Evolutionary conservation across 2,329 filamentous ascomycete species (phyloP), one percentile per base, ranked within the genome.

Genomic region (Myriosclerotinia curreyana): DNA sequence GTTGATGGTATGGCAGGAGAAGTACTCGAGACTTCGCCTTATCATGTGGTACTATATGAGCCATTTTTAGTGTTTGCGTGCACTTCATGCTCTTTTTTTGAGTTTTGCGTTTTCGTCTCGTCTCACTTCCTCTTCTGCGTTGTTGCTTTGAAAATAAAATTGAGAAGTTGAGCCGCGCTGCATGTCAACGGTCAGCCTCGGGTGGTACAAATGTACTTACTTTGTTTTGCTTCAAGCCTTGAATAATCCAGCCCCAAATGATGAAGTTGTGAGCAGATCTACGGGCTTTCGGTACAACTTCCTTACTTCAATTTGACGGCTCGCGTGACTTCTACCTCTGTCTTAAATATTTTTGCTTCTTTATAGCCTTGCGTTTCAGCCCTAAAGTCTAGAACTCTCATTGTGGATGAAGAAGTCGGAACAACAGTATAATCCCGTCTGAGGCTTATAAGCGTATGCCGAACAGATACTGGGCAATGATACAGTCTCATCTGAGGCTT

Each of bases 1-100:
- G 55, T 59, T 59, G 55, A 36, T 59, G 55, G 55, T 48, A 49
- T n/a, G n/a, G 42, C 55, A 59, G 28, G 55, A 38, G 31, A 59
- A 22, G 55, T 31, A 59, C 42, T 48, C 42, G 55, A 59, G n/a
- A 14, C 42, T 12, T 38, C 8, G 55, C 31, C 55, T 48, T 48
- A 48, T 25, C 55, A 36, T 48, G 4, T 25, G 25, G 55, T 38
- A 8, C 42, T 15, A 34, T 25, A 42, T 36, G 42, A 36, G 31
- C 20, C 54, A 46, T 58, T 34, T 9, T 46, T 46, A n/a, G 20
- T 36, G 28, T 20, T 36, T n/a, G 22, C 28, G 40, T 46, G 42
- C 36, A 25, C 31, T 22, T 5, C 11, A 58, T 14, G 44, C 42
- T 46, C 25, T 34, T 15, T 46, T 44, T 15, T 22, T 15, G n/a